Conservation (phyloP, 2,329 filamentous ascomycete species). For the Aspergillus sp. region DNA sequence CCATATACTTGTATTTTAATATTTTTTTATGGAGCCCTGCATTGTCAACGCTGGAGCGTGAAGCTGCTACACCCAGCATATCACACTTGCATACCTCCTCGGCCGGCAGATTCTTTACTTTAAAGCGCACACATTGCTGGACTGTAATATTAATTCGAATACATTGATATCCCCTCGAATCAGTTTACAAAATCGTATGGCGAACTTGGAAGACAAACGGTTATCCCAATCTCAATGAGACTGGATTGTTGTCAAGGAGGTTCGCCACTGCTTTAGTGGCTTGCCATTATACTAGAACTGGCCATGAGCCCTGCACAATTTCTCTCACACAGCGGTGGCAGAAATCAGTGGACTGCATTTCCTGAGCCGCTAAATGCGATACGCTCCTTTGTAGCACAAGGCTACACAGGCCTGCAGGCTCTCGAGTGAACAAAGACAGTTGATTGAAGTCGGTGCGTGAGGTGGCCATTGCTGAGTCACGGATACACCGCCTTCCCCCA, state of each 20-base stretch:
- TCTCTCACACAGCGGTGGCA: background rate
- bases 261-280: background rate
- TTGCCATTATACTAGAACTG: background rate
- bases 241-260: too few relatives aligned
- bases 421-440: background rate
- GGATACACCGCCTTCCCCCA: slow-evolving; percentile 36
- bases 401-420: background rate
- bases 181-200: background rate
- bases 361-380: background rate
- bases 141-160: slow-evolving; percentile 2
- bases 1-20: background rate
- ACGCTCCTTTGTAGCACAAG: background rate
- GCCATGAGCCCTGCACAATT: background rate
- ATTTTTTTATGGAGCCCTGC: too few relatives aligned
- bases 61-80: background rate
- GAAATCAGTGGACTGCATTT: background rate
- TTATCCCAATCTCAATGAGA: too few relatives aligned
- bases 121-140: background rate
- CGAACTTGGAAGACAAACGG: background rate
- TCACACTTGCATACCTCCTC: background rate
- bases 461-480: slow-evolving; percentile 12
- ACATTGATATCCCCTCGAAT: background rate
- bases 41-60: background rate
- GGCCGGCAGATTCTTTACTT: background rate
- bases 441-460: background rate